Conservation (phyloP, 495 filamentous ascomycete genomes). For the Hyaloscypha variabilis region DNA sequence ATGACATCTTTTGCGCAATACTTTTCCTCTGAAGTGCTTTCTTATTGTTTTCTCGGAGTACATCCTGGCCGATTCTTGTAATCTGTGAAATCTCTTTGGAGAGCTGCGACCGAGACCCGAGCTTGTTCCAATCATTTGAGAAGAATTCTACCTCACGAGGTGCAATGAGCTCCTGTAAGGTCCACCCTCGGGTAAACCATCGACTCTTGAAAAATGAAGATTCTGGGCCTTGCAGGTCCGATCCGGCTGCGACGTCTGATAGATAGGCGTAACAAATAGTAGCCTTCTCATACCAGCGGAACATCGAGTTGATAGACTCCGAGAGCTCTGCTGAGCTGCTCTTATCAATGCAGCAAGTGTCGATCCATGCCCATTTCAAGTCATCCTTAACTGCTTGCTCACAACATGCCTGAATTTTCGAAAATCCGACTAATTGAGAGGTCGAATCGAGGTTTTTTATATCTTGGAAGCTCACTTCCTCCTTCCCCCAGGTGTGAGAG, state of each 20-base stretch:
- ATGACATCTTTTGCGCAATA: constrained; percentile 12
- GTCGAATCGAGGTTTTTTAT: background rate
- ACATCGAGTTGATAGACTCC: constrained; percentile 22
- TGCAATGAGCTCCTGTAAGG: background rate
- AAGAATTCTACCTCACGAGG: background rate
- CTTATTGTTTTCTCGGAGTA: too few relatives aligned
- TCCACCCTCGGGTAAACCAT: background rate
- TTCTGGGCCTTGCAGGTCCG: constrained; percentile 17
- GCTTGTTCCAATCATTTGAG: background rate
- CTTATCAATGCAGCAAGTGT: constrained; percentile 43
- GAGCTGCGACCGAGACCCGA: background rate
- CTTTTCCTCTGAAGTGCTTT: too few relatives aligned
- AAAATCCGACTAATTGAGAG: too few relatives aligned
- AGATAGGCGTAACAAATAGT: constrained; percentile 18
- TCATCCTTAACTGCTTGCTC: background rate
- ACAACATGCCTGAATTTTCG: too few relatives aligned
- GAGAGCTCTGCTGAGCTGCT: constrained; percentile 25
- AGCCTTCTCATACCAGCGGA: constrained; percentile 28
- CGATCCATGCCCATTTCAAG: constrained; percentile 40
- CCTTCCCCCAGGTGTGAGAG: constrained; percentile 22
- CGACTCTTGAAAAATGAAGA: constrained; percentile 26
- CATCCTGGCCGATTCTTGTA: background rate
- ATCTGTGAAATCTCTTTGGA: background rate
- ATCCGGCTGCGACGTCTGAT: background rate
- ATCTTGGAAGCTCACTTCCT: constrained; percentile 2